Percentiles rank a stretch among this genome's conserved stretches.
Evolutionary conservation across 208 protist genomes (phyloP).

Genomic region (Borovskyia barvae): DNA sequence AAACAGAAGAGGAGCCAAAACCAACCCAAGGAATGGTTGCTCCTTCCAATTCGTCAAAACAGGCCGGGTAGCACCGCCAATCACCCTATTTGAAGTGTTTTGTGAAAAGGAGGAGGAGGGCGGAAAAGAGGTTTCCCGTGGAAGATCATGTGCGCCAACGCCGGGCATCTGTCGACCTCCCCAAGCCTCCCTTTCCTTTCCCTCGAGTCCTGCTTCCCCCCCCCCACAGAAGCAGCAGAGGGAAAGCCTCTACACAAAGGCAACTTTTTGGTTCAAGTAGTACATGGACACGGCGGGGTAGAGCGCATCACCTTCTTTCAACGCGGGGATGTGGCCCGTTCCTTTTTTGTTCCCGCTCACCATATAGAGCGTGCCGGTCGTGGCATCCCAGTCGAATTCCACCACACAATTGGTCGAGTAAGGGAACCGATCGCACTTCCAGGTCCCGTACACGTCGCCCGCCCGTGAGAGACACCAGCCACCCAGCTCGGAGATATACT

Average conservation of each 20-base stretch:
- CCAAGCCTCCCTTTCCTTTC: too few relatives aligned
- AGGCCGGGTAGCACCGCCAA: too few relatives aligned
- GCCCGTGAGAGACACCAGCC: conserved; percentile 89
- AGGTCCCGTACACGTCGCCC: conserved; percentile 84
- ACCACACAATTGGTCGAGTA: conserved; percentile 88
- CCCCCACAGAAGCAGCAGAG: too few relatives aligned
- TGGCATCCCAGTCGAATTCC: conserved; percentile 88
- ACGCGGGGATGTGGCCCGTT: conserved; percentile 66
- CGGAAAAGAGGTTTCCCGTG: too few relatives aligned
- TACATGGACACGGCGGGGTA: conserved; percentile 92
- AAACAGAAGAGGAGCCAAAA: too few relatives aligned
- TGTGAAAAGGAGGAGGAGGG: too few relatives aligned
- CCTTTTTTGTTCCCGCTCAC: conserved; percentile 76
- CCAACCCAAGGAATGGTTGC: too few relatives aligned
- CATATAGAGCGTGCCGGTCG: conserved; percentile 73
- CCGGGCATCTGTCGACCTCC: too few relatives aligned
- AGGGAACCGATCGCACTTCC: conserved; percentile 86
- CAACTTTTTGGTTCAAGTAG: conserved; percentile 89
- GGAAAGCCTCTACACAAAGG: conserved; percentile 88
- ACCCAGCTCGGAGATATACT: conserved; percentile 90
- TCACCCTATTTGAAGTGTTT: too few relatives aligned
- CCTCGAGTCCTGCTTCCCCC: too few relatives aligned
- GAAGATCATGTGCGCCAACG: too few relatives aligned
- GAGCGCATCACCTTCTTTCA: conserved; percentile 64
- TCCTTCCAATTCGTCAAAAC: too few relatives aligned